Evolutionary conservation across 2,329 filamentous ascomycete species (phyloP).

Genomic region (Cytospora schulzeri): DNA sequence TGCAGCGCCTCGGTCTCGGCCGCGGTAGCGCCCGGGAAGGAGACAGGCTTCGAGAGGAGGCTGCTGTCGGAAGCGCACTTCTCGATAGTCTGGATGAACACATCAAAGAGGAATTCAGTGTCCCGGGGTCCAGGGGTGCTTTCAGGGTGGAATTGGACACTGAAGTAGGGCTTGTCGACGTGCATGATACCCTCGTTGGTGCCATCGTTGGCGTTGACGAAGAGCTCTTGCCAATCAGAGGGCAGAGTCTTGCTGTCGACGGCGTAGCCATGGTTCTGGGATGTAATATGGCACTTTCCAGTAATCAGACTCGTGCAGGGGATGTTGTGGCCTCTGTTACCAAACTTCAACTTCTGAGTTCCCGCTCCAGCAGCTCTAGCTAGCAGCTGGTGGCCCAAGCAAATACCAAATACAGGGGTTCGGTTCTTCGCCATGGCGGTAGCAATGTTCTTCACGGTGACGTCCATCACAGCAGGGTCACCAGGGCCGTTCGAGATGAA

Average conservation of each 20-base stretch:
- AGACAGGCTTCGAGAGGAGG: slow-evolving; percentile 71
- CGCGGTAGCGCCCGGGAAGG: slow-evolving; percentile 82
- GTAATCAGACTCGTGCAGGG: slow-evolving; percentile 95
- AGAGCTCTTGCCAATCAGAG: slow-evolving; percentile 85
- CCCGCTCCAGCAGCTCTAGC: slow-evolving; percentile 83
- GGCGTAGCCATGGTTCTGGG: slow-evolving; percentile 96
- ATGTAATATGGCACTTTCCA: slow-evolving; percentile 97
- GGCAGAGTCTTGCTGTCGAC: slow-evolving; percentile 80
- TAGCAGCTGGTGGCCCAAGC: slow-evolving; percentile 90
- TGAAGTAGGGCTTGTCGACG: slow-evolving; percentile 84
- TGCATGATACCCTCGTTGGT: slow-evolving; percentile 98
- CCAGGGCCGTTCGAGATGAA: slow-evolving; percentile 98
- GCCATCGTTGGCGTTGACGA: slow-evolving; percentile 96
- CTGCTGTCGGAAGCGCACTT: slow-evolving; percentile 68
- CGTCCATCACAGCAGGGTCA: slow-evolving; percentile 83
- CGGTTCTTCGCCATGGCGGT: slow-evolving; percentile 75
- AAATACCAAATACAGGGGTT: slow-evolving; percentile 94
- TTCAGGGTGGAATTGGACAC: slow-evolving; percentile 99
- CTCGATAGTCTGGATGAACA: slow-evolving; percentile 86
- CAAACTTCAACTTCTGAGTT: slow-evolving; percentile 98
- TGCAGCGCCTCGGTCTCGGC: slow-evolving; percentile 77
- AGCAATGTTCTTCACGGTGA: slow-evolving; percentile 78
- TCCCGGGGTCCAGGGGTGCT: slow-evolving; percentile 93
- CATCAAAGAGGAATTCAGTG: slow-evolving; percentile 95
- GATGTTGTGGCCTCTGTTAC: slow-evolving; percentile 98